Conservation (phyloP, 345 rosid genomes). For the Geranium brycei region DNA sequence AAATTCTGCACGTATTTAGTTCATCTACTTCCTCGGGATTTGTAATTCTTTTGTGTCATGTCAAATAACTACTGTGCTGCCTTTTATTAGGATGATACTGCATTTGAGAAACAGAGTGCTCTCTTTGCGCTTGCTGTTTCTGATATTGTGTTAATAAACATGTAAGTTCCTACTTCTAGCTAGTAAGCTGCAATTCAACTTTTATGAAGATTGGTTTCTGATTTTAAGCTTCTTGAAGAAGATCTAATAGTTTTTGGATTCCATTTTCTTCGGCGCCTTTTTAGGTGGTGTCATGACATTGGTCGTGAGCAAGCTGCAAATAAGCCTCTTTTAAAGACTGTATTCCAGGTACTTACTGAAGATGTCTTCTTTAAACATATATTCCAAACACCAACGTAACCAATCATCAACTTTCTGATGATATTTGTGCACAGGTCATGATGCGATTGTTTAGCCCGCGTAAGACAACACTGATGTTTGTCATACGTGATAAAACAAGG, state of each 20-base stretch:
- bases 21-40: background rate
- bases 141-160: conserved; percentile 87
- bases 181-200: background rate
- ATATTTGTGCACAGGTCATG: conserved; percentile 51
- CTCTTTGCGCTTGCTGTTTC: conserved; percentile 93
- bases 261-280: conserved; percentile 7
- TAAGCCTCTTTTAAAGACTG: conserved; percentile 80
- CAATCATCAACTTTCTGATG: background rate
- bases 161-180: conserved; percentile 36
- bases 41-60: background rate
- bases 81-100: conserved; percentile 66
- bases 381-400: background rate
- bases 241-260: too few relatives aligned
- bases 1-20: background rate
- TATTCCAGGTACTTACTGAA: conserved; percentile 48
- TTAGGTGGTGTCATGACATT: conserved; percentile 96
- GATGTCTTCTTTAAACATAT: background rate
- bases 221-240: background rate
- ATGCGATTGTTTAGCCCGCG: conserved; percentile 80
- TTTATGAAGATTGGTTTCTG: background rate
- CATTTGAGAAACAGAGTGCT: conserved; percentile 93
- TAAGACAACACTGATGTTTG: conserved; percentile 76
- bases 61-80: background rate
- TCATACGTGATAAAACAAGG: conserved; percentile 83
- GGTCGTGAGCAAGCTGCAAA: conserved; percentile 93